Conservation (phyloP, 371 early-diverging fungal genomes). For the Actinomortierella wolfii region DNA sequence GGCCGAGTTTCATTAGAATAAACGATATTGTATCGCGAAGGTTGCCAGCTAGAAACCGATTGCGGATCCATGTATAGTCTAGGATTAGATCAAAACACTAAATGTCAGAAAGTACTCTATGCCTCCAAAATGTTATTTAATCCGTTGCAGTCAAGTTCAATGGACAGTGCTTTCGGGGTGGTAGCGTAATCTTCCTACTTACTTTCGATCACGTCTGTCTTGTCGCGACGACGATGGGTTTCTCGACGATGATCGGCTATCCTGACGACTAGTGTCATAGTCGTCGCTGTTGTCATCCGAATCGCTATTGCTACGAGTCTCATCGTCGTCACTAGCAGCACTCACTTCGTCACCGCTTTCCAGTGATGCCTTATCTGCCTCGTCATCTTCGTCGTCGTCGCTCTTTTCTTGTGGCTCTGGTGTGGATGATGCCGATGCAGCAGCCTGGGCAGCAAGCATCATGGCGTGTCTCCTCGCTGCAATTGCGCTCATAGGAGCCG, state of each 20-base stretch:
- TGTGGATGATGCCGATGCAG: slow-evolving; percentile 3
- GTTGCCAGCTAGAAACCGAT: slow-evolving; percentile 33
- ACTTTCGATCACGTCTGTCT: slow-evolving; percentile 39
- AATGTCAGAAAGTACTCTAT: too few species aligned
- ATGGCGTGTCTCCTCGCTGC: slow-evolving; percentile 32
- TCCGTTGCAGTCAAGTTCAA: too few species aligned
- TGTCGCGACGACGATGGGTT: background rate
- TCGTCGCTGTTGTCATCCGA: slow-evolving; percentile 6
- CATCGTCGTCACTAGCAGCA: slow-evolving; percentile 2
- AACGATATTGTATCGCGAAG: slow-evolving; percentile 21
- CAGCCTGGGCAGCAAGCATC: slow-evolving; percentile 2
- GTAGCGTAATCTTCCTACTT: background rate
- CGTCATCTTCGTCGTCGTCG: slow-evolving; percentile 25
- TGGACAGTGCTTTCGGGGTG: too few species aligned
- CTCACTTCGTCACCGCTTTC: slow-evolving; percentile 15
- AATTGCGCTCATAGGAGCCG: slow-evolving; percentile 32
- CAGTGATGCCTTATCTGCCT: slow-evolving; percentile 30
- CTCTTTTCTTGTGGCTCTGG: slow-evolving; percentile 5
- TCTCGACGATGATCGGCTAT: background rate
- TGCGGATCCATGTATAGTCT: slow-evolving; percentile 30
- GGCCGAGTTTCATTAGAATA: slow-evolving; percentile 6
- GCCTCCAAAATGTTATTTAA: too few species aligned
- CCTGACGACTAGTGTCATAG: background rate
- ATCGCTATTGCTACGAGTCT: background rate
- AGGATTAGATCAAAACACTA: too few species aligned